Evolutionary conservation across 495 filamentous ascomycete genomes (phyloP).

Genomic region (Penicillium goetzii): DNA sequence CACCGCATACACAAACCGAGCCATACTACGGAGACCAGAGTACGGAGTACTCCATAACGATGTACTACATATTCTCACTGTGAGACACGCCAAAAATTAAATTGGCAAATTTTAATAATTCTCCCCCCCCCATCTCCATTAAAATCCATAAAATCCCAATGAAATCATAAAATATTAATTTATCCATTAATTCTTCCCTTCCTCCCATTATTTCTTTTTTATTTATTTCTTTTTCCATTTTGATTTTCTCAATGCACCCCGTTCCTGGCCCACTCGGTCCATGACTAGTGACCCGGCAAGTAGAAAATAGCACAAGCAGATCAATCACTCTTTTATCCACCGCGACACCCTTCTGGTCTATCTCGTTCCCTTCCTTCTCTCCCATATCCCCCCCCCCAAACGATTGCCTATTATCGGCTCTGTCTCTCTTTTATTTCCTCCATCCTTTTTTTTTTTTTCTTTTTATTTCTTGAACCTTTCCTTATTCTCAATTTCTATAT

Average conservation of each 20-base stretch:
- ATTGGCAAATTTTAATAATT: background rate
- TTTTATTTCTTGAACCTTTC: constrained; percentile 35
- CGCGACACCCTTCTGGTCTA: constrained; percentile 31
- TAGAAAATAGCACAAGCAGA: constrained; percentile 45
- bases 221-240: constrained; percentile 14
- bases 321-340: constrained; percentile 53
- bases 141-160: background rate
- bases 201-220: constrained; percentile 7
- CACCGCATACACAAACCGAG: constrained; percentile 1
- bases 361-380: constrained; percentile 28
- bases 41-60: background rate
- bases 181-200: background rate
- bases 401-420: constrained; percentile 31
- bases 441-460: constrained; percentile 30
- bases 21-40: background rate
- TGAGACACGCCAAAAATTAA: constrained; percentile 15
- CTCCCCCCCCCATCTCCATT: background rate
- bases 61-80: background rate
- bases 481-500: constrained; percentile 28
- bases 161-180: background rate
- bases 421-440: constrained; percentile 44
- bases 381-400: constrained; percentile 20
- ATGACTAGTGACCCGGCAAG: constrained; percentile 39
- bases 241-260: constrained; percentile 5
- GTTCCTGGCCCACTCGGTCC: constrained; percentile 37